These are phyloP conservation scores for Tricholoma flavovirens DNA, from an alignment of 768 basidiomycete genomes.

Conservation along the genomic window DNA sequence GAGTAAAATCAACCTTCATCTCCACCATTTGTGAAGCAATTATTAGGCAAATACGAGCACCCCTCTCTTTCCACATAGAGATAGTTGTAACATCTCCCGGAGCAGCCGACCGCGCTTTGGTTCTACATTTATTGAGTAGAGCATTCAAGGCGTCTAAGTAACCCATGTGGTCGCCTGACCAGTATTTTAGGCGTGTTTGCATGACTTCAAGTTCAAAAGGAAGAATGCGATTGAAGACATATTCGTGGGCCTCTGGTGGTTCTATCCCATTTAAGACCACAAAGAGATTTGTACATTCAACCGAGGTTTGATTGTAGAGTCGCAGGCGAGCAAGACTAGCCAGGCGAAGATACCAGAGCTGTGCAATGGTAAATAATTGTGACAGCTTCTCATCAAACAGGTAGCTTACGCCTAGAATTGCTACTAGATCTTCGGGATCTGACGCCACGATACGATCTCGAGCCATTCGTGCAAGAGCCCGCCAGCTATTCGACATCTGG, in stretches of 20 bases:
- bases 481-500: constrained; percentile 88
- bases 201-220: constrained; percentile 66
- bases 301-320: constrained; percentile 81
- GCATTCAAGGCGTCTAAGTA: constrained; percentile 69
- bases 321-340: constrained; percentile 74
- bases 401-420: constrained; percentile 62
- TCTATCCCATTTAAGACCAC: constrained; percentile 57
- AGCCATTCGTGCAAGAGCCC: constrained; percentile 79
- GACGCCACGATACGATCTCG: constrained; percentile 68
- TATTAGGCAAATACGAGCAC: constrained; percentile 68
- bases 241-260: constrained; percentile 44
- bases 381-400: background rate
- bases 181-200: constrained; percentile 69
- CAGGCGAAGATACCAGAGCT: constrained; percentile 85
- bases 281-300: constrained; percentile 79
- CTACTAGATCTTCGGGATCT: constrained; percentile 59
- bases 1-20: constrained; percentile 55
- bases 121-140: constrained; percentile 58
- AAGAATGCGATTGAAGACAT: constrained; percentile 55
- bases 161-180: constrained; percentile 75
- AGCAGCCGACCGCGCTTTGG: constrained; percentile 37
- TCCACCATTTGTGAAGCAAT: constrained; percentile 79
- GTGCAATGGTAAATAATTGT: background rate
- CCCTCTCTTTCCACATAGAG: constrained; percentile 82
- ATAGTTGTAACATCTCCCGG: constrained; percentile 29